These are phyloP conservation scores for Trichoderma endophyticum DNA, from an alignment of 2,329 filamentous ascomycete genomes.

Conservation along the genomic window DNA sequence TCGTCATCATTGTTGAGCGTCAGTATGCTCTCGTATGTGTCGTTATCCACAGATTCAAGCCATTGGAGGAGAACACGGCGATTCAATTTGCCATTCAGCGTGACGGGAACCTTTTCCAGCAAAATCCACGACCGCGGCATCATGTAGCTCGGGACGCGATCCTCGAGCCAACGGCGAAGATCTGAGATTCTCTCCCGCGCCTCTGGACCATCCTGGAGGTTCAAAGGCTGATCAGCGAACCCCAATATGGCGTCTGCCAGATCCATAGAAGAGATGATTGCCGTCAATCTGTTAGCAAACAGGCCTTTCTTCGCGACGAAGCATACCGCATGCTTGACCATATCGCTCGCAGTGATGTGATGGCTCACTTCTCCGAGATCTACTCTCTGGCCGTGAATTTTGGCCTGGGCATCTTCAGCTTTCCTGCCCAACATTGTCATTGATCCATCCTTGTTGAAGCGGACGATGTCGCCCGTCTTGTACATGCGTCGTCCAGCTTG, in stretches of 20 bases:
- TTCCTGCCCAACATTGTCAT: neutral
- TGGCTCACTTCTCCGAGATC: neutral
- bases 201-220: neutral
- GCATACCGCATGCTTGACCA: neutral
- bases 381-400: neutral
- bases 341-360: neutral
- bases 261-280: neutral
- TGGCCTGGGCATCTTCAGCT: neutral
- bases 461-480: neutral
- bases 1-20: neutral
- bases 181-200: neutral
- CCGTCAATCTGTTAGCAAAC: neutral
- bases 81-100: neutral
- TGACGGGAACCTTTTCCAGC: neutral
- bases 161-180: neutral
- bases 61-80: neutral
- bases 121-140: neutral
- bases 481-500: neutral
- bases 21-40: neutral
- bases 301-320: neutral
- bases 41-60: neutral
- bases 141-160: neutral
- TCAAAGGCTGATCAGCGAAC: neutral
- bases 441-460: neutral
- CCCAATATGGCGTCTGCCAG: neutral